phyloP scores from a whole-genome alignment of 352 stramenopile species.

The Pythium chondricola region DNA sequence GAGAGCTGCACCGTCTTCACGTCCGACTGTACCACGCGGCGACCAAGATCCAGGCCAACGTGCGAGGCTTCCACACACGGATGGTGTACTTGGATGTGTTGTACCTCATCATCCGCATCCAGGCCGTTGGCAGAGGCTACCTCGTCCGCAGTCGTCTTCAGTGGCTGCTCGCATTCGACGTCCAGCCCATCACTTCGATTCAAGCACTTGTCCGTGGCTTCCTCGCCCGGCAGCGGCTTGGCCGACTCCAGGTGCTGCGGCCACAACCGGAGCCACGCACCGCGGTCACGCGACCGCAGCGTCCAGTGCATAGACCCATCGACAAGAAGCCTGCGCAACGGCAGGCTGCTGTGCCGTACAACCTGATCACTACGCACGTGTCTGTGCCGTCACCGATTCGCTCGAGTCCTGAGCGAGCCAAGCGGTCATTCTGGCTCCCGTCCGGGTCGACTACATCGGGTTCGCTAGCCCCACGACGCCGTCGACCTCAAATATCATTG shows the following conservation, averaged over 20 bases:
- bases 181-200: constrained; percentile 36
- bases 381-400: constrained; percentile 12
- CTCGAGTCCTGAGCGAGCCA: constrained; percentile 19
- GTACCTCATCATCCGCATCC: constrained; percentile 76
- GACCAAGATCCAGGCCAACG: constrained; percentile 45
- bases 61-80: constrained; percentile 48
- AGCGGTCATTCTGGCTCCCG: constrained; percentile 71
- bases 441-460: constrained; percentile 26
- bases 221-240: neutral
- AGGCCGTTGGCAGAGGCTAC: constrained; percentile 57
- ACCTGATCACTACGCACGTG: constrained; percentile 11
- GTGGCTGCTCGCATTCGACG: constrained; percentile 38
- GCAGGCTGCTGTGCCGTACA: neutral
- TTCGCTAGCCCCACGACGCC: neutral
- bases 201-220: constrained; percentile 25
- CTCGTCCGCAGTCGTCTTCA: constrained; percentile 48
- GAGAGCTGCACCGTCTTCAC: constrained; percentile 7
- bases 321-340: neutral
- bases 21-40: constrained; percentile 25
- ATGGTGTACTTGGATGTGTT: constrained; percentile 79
- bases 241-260: neutral
- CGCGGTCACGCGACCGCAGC: too few relatives aligned
- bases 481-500: constrained; percentile 1
- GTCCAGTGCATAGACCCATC: too few relatives aligned
- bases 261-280: too few relatives aligned